A percentile compares a stretch with the other conserved stretches of the same genome.
Conservation (phyloP, 2,329 filamentous ascomycete species). For the Stemphylium beticola region DNA sequence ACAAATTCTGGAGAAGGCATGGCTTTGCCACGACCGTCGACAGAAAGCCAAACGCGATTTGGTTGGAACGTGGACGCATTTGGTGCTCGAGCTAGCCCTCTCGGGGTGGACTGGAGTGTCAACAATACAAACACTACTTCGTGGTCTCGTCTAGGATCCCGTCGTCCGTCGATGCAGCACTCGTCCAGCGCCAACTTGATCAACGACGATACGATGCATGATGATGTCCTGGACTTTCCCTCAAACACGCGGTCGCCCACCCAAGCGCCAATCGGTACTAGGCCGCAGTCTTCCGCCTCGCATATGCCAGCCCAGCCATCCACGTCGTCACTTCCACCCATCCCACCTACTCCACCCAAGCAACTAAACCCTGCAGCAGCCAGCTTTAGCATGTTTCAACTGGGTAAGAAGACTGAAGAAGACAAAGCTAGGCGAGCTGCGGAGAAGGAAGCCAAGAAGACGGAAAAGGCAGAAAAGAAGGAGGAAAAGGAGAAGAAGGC, state of each 20-base stretch:
- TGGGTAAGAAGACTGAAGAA: slow-evolving; percentile 42
- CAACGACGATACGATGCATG: slow-evolving; percentile 57
- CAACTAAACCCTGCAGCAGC: slow-evolving; percentile 86
- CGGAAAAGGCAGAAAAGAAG: slow-evolving; percentile 42
- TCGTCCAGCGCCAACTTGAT: slow-evolving; percentile 72
- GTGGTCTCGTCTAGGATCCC: slow-evolving; percentile 79
- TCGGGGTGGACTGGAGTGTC: slow-evolving; percentile 51
- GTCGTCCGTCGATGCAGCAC: slow-evolving; percentile 79
- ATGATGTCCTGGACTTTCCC: slow-evolving; percentile 58
- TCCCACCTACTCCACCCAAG: slow-evolving; percentile 57
- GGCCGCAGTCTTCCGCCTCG: slow-evolving; percentile 66
- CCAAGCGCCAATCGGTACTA: slow-evolving; percentile 78
- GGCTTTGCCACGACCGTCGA: slow-evolving; percentile 46
- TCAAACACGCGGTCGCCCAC: slow-evolving; percentile 59
- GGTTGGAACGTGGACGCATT: slow-evolving; percentile 47
- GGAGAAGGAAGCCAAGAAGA: slow-evolving; percentile 47
- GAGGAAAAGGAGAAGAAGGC: slow-evolving; percentile 50
- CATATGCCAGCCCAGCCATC: slow-evolving; percentile 32
- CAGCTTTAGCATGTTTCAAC: slow-evolving; percentile 68
- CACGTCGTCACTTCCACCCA: slow-evolving; percentile 24
- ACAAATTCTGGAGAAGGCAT: slow-evolving; percentile 62
- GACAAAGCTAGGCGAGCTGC: slow-evolving; percentile 43
- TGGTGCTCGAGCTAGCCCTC: slow-evolving; percentile 51
- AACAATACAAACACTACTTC: slow-evolving; percentile 50
- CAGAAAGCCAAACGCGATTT: slow-evolving; percentile 48